Evolutionary conservation across 2,329 filamentous ascomycete genomes (phyloP), one percentile per base, ranked within the genome.

Genomic region (Nectriaceae sp.): DNA sequence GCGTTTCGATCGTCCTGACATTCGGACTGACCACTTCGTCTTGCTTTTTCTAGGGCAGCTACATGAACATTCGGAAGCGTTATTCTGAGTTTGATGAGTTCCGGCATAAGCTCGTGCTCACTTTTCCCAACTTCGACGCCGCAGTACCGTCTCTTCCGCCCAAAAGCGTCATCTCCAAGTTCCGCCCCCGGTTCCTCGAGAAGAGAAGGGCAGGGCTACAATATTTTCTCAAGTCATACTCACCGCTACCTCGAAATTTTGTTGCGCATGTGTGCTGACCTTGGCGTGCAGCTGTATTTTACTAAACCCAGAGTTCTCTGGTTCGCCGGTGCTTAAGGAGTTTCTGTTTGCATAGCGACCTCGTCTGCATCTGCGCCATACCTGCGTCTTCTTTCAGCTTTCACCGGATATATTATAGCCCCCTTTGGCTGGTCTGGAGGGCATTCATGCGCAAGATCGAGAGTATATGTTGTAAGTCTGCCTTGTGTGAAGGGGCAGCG

Each of bases 61-160:
- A 73, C 40, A 84, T 87, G 72, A 77, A 79, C 52, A 82, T 86
- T 55, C 75, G 82, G 49, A 87, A 86, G 65, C 80, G 92, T 66
- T 97, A 97, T 70, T 97, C 92, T 0, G 93, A 97, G 67, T 97
- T 97, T 65, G 90, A 95, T 67, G 84, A 89, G 47, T 80, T 99
- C 52, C 83, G 91, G 45, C 73, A 78, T 42, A 84, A 84, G 56
- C 79, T 99, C 18, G 75, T 90, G 37, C 76, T 80, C 60, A 89
- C 90, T 1, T 97, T 97, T 60, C 93, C 94, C 4, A 82, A 87
- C 59, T 92, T 92, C 19, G 84, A 84, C 62, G 88, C 82, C 20
- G 90, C 91, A n/a, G 84, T 99, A 65, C 94, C 94, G n/a, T 78
- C 83, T 29, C 76, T 99, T 50, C 94, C 94, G 38, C 90, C 90